Evolutionary conservation across 2,329 filamentous ascomycete genomes (phyloP).

Genomic region (Penicillium sp.): DNA sequence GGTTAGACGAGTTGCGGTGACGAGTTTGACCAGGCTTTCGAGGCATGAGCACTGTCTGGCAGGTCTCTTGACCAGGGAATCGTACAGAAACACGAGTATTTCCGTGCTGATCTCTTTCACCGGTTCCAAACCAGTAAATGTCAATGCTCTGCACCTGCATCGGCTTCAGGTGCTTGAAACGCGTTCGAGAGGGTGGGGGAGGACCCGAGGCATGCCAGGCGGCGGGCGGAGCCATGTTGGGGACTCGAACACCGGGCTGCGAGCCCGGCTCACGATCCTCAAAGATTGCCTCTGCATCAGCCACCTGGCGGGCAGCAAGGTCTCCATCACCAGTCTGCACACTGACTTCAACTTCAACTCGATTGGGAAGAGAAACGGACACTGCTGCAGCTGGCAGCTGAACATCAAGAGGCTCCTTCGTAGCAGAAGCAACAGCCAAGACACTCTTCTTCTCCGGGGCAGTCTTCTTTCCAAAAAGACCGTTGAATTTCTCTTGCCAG

Average conservation of each 20-base stretch:
- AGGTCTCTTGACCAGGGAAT: conserved; percentile 48
- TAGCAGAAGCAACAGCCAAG: conserved; percentile 66
- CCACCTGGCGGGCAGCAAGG: conserved; percentile 66
- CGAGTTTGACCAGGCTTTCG: conserved; percentile 33
- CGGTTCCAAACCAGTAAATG: conserved; percentile 41
- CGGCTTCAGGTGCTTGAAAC: conserved; percentile 54
- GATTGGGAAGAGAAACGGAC: conserved; percentile 68
- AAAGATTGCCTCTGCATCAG: conserved; percentile 77
- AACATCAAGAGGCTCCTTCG: conserved; percentile 66
- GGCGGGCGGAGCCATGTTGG: conserved; percentile 60
- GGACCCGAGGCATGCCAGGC: conserved; percentile 61
- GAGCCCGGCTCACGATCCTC: conserved; percentile 80
- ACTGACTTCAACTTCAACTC: conserved; percentile 27
- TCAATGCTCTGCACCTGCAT: conserved; percentile 54
- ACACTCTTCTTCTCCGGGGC: conserved; percentile 52
- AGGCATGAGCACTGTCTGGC: conserved; percentile 44
- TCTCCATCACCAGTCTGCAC: conserved; percentile 46
- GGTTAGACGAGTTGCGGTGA: conserved; percentile 27
- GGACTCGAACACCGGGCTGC: conserved; percentile 69
- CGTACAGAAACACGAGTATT: conserved; percentile 45
- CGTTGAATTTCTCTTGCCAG: conserved; percentile 86
- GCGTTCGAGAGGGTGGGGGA: conserved; percentile 34
- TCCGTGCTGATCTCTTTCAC: conserved; percentile 40
- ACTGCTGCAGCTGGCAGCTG: conserved; percentile 54
- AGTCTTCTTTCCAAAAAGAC: conserved; percentile 66